These are phyloP conservation scores for Lasiodiplodia hormozganensis DNA, from an alignment of 2,329 filamentous ascomycete genomes.

Conservation along the genomic window DNA sequence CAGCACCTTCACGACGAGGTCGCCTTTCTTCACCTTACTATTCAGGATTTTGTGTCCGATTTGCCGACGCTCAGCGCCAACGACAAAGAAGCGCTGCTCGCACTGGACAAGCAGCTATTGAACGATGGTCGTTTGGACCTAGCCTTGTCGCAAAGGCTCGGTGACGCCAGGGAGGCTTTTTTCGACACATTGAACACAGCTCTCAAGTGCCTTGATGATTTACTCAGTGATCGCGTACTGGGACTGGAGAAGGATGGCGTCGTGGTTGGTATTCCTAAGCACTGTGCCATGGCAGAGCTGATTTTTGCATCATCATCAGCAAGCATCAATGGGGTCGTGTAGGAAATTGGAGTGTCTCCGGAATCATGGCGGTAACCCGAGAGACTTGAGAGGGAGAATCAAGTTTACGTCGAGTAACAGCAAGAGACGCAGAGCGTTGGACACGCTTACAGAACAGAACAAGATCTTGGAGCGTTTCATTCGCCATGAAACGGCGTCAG, in stretches of 20 bases:
- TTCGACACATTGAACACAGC: background rate
- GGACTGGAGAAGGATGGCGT: background rate
- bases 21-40: background rate
- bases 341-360: background rate
- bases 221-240: conserved; percentile 1
- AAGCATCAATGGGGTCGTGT: background rate
- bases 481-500: background rate
- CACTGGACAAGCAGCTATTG: background rate
- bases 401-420: background rate
- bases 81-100: background rate
- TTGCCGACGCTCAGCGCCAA: background rate
- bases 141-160: background rate
- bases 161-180: background rate
- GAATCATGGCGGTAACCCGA: background rate
- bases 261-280: background rate
- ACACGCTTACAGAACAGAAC: background rate
- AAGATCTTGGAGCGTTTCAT: conserved; percentile 4
- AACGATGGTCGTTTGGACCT: background rate
- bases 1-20: conserved; percentile 1
- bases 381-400: background rate
- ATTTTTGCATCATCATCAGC: background rate
- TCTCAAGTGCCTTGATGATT: background rate
- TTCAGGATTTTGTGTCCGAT: background rate
- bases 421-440: background rate
- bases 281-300: background rate